These are phyloP conservation scores for Triangularia setosa DNA, from an alignment of 2,329 filamentous ascomycete genomes.

Conservation along the genomic window DNA sequence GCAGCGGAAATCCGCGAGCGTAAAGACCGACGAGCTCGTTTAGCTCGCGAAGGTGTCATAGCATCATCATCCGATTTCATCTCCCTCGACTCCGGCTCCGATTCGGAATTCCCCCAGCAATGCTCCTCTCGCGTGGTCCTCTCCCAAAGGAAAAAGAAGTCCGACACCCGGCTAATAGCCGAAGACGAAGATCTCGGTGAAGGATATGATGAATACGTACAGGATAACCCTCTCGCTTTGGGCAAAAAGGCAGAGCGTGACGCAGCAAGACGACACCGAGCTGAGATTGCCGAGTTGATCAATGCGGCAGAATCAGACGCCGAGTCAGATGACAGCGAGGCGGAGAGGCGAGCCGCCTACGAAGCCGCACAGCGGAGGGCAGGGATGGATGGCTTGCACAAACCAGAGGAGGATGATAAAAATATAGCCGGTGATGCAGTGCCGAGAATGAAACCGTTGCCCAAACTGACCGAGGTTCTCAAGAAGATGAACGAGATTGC, in stretches of 20 bases:
- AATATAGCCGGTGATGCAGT: constrained; percentile 39
- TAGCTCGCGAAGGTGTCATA: constrained; percentile 54
- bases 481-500: constrained; percentile 60
- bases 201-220: constrained; percentile 87
- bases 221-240: constrained; percentile 75
- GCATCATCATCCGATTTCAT: constrained; percentile 56
- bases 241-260: constrained; percentile 76
- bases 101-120: constrained; percentile 32
- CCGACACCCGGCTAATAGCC: constrained; percentile 68
- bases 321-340: constrained; percentile 59
- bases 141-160: constrained; percentile 57
- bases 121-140: constrained; percentile 18
- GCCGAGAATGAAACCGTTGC: constrained; percentile 73
- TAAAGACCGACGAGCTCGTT: constrained; percentile 79
- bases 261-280: constrained; percentile 60
- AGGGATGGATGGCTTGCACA: constrained; percentile 71
- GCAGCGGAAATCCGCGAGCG: constrained; percentile 85
- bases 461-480: constrained; percentile 65
- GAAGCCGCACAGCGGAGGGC: constrained; percentile 81
- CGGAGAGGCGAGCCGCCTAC: constrained; percentile 73
- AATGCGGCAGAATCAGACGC: constrained; percentile 60
- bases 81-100: constrained; percentile 58
- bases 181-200: constrained; percentile 93
- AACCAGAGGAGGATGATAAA: constrained; percentile 38
- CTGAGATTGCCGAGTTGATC: constrained; percentile 81